Evolutionary conservation across 768 basidiomycete genomes (phyloP), one percentile per base, ranked within the genome.

Genomic region (Naganishia kalamii): DNA sequence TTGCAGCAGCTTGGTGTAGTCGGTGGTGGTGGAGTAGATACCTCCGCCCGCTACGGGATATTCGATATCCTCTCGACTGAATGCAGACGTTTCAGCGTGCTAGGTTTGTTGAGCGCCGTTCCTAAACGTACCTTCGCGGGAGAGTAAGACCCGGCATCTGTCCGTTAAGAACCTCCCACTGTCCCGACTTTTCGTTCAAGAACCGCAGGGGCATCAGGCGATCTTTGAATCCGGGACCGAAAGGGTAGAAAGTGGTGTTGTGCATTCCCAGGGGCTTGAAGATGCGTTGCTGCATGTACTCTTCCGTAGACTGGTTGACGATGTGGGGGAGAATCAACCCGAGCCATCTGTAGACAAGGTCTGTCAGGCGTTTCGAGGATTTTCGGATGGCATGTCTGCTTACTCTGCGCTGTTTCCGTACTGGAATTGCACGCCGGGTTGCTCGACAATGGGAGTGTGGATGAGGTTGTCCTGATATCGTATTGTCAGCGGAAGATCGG

Each of bases 41-140:
- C 74, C 74, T 5, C 74, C 74, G 5, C 74, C 74, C 1, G 70
- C 74, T 4, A 67, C 73, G 2, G 74, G 74, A 57, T 75, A 74
- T 44, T 74, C 73, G 37, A 75, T 73, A 30, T 71, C 71, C 46
- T 37, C 63, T 68, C 57, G 4, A 17, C 54, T 57, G 1, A n/a
- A 41, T 3, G 5, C n/a, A 21, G 54, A 3, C 1, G 10, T 2
- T 27, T 57, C 13, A 57, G 54, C 4, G 8, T n/a, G 10, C 12
- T 17, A 15, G 11, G n/a, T n/a, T 4, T n/a, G 8, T 35, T n/a
- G n/a, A n/a, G 32, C 10, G 1, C 1, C 3, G 11, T 8, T 11
- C n/a, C 37, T n/a, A 21, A 19, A 57, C 54, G 21, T 17, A 71
- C 74, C 30, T 62, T 25, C 74, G 52, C 17, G 74, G 74, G n/a